Percentiles rank a stretch among this genome's conserved stretches.
phyloP scores from a whole-genome alignment of 2,329 filamentous ascomycete genomes.

The Colletotrichum lentis region DNA sequence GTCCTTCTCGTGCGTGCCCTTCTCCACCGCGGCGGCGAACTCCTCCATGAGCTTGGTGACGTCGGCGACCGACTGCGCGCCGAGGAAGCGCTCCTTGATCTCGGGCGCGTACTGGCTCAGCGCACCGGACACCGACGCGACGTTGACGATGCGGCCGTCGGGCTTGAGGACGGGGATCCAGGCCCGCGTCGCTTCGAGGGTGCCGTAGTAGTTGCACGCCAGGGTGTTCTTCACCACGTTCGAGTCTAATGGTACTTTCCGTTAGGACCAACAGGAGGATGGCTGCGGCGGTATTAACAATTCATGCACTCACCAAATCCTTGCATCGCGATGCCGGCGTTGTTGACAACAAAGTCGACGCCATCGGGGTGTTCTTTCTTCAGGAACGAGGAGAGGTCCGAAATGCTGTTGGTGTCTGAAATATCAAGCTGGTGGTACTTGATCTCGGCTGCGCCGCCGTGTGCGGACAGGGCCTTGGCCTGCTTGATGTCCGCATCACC shows the following conservation, averaged over 20 bases:
- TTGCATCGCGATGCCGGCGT: constrained; percentile 58
- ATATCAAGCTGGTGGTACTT: constrained; percentile 59
- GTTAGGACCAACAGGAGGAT: background rate
- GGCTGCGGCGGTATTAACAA: too few species aligned
- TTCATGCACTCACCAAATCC: constrained; percentile 51
- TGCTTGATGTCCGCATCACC: constrained; percentile 54
- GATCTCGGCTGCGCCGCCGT: constrained; percentile 55
- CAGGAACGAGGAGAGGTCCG: constrained; percentile 52
- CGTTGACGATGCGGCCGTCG: constrained; percentile 58
- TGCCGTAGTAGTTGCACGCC: constrained; percentile 61
- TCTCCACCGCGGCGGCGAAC: constrained; percentile 56
- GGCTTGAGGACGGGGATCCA: constrained; percentile 57
- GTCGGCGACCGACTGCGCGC: constrained; percentile 51
- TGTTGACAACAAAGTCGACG: constrained; percentile 63
- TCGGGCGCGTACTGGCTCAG: constrained; percentile 56
- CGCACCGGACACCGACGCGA: constrained; percentile 55
- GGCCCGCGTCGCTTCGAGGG: constrained; percentile 53
- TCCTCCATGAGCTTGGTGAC: constrained; percentile 58
- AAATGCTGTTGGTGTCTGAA: constrained; percentile 54
- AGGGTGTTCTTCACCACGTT: constrained; percentile 59
- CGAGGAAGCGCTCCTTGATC: constrained; percentile 53
- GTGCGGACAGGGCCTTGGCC: constrained; percentile 54
- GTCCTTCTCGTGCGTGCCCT: constrained; percentile 54
- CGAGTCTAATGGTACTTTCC: constrained; percentile 26
- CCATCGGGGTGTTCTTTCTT: constrained; percentile 56